Evolutionary conservation across 768 basidiomycete species (phyloP).

Genomic region (Tylopilus sp.): DNA sequence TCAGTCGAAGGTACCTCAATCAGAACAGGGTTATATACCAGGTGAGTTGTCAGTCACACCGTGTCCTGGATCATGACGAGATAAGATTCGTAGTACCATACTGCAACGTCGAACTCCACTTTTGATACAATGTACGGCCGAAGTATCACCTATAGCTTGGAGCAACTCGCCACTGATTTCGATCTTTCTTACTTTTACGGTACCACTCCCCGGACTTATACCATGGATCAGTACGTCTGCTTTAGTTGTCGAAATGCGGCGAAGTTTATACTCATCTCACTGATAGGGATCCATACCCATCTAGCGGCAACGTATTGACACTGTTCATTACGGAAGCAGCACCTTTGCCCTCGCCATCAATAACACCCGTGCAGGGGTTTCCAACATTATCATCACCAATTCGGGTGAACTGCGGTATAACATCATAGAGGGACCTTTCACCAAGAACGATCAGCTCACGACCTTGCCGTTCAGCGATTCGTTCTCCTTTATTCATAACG

Average conservation of each 20-base stretch:
- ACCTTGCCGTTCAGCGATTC: constrained; percentile 64
- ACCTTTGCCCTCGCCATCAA: constrained; percentile 56
- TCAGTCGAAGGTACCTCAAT: constrained; percentile 72
- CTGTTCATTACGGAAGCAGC: constrained; percentile 52
- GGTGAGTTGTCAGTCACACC: constrained; percentile 35
- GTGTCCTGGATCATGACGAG: neutral
- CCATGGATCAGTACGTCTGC: constrained; percentile 50
- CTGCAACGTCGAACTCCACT: constrained; percentile 40
- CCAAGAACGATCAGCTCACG: constrained; percentile 77
- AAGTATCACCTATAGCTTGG: constrained; percentile 53
- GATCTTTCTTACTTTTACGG: too few relatives aligned
- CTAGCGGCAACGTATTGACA: constrained; percentile 56
- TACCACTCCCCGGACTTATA: constrained; percentile 79
- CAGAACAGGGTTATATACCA: constrained; percentile 76
- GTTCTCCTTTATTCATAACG: constrained; percentile 59
- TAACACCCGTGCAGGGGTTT: too few relatives aligned
- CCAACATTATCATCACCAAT: constrained; percentile 63
- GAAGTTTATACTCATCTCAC: too few relatives aligned
- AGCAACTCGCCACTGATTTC: constrained; percentile 47
- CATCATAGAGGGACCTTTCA: constrained; percentile 66
- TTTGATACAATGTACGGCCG: constrained; percentile 63
- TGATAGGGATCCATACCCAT: constrained; percentile 57
- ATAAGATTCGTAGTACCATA: constrained; percentile 58
- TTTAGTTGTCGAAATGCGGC: neutral
- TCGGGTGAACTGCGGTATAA: constrained; percentile 65